Evolutionary conservation across 345 rosid species (phyloP).

Genomic region (Syzygium jambos): DNA sequence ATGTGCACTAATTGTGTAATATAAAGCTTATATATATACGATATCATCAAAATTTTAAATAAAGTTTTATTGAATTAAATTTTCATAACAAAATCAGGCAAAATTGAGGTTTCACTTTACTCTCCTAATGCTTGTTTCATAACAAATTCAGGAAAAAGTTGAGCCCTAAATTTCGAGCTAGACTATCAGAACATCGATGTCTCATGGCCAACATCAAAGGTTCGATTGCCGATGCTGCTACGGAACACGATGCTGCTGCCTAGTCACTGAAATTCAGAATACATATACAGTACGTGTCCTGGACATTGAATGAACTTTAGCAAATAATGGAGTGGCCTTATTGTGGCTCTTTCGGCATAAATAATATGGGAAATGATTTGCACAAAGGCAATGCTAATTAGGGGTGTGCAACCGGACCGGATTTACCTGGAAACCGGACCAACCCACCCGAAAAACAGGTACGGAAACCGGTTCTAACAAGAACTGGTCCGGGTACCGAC

Average conservation of each 20-base stretch:
- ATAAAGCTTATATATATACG: too few species aligned
- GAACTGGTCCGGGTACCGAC: too few species aligned
- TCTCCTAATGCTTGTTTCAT: neutral
- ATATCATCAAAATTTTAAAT: too few species aligned
- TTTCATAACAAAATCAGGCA: too few species aligned
- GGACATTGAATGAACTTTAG: neutral
- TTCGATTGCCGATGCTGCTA: conserved; percentile 22
- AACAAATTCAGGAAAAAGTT: conserved; percentile 30
- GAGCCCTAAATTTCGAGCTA: conserved; percentile 57
- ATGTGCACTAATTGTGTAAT: too few species aligned
- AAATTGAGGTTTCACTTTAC: too few species aligned
- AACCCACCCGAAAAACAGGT: too few species aligned
- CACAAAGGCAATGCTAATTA: too few species aligned
- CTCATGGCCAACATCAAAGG: conserved; percentile 61
- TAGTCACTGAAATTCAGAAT: conserved; percentile 46
- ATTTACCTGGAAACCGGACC: too few species aligned
- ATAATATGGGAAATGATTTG: neutral
- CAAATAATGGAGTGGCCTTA: neutral
- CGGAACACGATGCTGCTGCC: conserved; percentile 29
- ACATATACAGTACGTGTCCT: conserved; percentile 46
- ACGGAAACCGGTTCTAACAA: too few species aligned
- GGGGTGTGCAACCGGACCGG: too few species aligned
- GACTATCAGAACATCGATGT: conserved; percentile 67
- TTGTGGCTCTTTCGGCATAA: neutral
- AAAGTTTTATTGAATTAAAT: too few species aligned